Evolutionary conservation across 768 basidiomycete species (phyloP).

Genomic region (Tulasnella calospora): DNA sequence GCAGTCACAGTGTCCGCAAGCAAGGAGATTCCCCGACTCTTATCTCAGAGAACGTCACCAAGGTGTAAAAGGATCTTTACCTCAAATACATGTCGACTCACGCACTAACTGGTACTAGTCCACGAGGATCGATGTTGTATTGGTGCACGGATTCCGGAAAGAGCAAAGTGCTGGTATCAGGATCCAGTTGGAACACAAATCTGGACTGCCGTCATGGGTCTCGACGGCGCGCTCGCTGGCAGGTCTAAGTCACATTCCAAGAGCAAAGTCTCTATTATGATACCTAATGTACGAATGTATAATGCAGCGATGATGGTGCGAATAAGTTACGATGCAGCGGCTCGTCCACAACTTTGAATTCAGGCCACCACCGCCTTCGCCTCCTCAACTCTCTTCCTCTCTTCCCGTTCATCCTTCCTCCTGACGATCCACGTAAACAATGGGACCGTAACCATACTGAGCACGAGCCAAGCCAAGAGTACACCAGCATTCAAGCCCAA

Average conservation of each 20-base stretch:
- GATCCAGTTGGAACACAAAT: too few relatives aligned
- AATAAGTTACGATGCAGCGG: background rate
- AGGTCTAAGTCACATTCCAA: background rate
- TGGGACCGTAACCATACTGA: conserved; percentile 12
- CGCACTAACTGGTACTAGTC: too few relatives aligned
- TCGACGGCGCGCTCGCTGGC: background rate
- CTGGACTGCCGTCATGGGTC: too few relatives aligned
- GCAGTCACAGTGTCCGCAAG: too few relatives aligned
- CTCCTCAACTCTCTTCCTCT: background rate
- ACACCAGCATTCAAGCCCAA: conserved; percentile 38
- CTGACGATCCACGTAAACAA: conserved; percentile 23
- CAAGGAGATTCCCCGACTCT: too few relatives aligned
- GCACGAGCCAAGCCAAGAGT: conserved; percentile 36
- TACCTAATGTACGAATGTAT: background rate
- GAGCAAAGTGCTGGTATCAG: too few relatives aligned
- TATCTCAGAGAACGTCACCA: too few relatives aligned
- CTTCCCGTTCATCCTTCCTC: conserved; percentile 8
- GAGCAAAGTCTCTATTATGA: background rate
- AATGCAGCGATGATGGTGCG: background rate
- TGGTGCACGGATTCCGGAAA: too few relatives aligned
- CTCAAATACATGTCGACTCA: too few relatives aligned
- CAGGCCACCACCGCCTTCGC: background rate
- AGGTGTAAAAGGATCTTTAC: too few relatives aligned
- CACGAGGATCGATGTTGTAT: too few relatives aligned
- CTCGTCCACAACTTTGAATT: background rate